These are phyloP conservation scores for Penicillium glabrum DNA, from an alignment of 2,329 filamentous ascomycete species.

Conservation along the genomic window DNA sequence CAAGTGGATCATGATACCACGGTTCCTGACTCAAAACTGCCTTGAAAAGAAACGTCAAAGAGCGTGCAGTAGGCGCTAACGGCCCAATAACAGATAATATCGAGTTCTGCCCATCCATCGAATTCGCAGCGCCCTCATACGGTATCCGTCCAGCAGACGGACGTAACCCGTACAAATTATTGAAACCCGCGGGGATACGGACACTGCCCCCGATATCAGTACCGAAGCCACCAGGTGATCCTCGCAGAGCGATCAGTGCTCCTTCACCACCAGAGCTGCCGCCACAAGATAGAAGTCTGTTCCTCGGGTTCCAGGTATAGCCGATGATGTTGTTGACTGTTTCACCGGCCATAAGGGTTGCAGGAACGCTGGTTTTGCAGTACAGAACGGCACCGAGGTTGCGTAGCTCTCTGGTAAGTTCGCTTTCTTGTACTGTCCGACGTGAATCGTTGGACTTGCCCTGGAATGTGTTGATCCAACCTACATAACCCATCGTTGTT, in stretches of 20 bases:
- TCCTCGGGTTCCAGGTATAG: conserved; percentile 58
- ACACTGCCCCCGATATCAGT: conserved; percentile 60
- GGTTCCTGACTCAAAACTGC: conserved; percentile 59
- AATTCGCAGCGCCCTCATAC: conserved; percentile 61
- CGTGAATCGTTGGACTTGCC: conserved; percentile 54
- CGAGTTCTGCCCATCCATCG: conserved; percentile 63
- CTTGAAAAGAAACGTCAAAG: conserved; percentile 57
- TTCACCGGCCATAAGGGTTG: conserved; percentile 59
- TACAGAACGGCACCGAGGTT: conserved; percentile 55
- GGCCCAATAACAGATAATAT: conserved; percentile 65
- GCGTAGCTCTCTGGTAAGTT: conserved; percentile 58
- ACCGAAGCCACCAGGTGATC: conserved; percentile 57
- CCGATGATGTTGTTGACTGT: conserved; percentile 63
- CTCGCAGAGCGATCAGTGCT: conserved; percentile 55
- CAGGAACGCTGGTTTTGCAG: conserved; percentile 57
- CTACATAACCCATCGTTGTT: conserved; percentile 63
- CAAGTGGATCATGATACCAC: conserved; percentile 66
- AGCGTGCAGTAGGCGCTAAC: conserved; percentile 56
- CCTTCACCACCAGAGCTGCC: conserved; percentile 62
- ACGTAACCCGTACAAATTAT: conserved; percentile 57
- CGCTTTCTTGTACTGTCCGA: conserved; percentile 54
- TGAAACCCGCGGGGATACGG: conserved; percentile 61
- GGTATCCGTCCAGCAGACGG: conserved; percentile 55
- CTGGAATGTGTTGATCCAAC: conserved; percentile 64
- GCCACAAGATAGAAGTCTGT: conserved; percentile 54